Percentiles rank a stretch among this genome's conserved stretches.
phyloP scores from a whole-genome alignment of 2,329 filamentous ascomycete genomes.

The Thielaviopsis euricoi region DNA sequence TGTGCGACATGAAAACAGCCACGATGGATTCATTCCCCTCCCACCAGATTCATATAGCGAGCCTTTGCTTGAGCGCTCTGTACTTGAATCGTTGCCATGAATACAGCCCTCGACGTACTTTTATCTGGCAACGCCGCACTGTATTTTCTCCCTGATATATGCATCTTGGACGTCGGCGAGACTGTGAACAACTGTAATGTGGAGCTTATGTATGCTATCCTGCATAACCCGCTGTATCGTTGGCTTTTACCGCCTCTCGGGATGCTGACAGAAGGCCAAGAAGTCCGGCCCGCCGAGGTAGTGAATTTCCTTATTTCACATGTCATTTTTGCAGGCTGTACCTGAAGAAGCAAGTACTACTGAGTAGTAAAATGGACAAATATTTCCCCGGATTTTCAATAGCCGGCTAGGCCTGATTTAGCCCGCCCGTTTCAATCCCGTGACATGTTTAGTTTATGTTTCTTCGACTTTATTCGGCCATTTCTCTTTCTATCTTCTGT shows the following conservation, averaged over 20 bases:
- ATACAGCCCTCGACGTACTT: too few species aligned
- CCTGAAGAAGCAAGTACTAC: too few species aligned
- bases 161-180: neutral
- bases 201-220: neutral
- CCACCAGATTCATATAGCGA: too few species aligned
- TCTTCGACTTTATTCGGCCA: neutral
- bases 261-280: neutral
- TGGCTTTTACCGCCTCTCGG: too few species aligned
- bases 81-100: too few species aligned
- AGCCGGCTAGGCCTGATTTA: neutral
- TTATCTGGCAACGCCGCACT: too few species aligned
- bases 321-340: neutral
- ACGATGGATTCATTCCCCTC: neutral
- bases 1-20: neutral
- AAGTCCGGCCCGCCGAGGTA: neutral
- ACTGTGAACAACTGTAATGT: neutral
- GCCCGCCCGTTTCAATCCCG: neutral
- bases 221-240: too few species aligned
- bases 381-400: neutral
- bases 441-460: neutral
- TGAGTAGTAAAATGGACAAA: neutral
- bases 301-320: neutral
- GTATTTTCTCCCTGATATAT: neutral
- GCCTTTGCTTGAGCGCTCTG: too few species aligned
- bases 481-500: too few species aligned